Conservation (phyloP, 2,329 filamentous ascomycete genomes). For the Fusarium staphyleae region DNA sequence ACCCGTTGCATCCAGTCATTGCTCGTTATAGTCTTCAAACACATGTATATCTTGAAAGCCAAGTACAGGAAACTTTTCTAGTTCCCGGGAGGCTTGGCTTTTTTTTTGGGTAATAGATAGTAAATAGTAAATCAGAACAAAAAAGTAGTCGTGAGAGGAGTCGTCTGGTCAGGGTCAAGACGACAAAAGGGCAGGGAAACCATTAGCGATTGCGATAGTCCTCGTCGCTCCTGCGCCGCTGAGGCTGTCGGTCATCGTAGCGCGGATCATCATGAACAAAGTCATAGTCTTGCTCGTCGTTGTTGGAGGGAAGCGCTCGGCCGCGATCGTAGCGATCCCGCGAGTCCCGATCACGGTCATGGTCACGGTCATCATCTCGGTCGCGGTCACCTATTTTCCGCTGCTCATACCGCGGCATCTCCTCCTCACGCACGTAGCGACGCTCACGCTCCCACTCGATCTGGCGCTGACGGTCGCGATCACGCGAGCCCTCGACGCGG, state of each 20-base stretch:
- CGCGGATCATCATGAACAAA: slow-evolving; percentile 42
- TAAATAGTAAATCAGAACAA: background rate
- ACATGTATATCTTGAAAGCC: background rate
- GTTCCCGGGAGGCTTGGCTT: background rate
- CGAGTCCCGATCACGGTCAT: background rate
- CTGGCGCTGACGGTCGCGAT: slow-evolving; percentile 45
- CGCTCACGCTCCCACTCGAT: slow-evolving; percentile 49
- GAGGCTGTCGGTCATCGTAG: slow-evolving; percentile 39
- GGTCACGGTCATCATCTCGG: slow-evolving; percentile 7
- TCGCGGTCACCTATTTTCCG: slow-evolving; percentile 22
- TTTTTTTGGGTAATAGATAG: background rate
- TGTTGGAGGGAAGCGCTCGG: slow-evolving; percentile 30
- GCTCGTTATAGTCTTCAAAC: slow-evolving; percentile 16
- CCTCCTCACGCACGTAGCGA: slow-evolving; percentile 42
- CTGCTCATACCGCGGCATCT: slow-evolving; percentile 39
- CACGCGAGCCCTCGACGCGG: slow-evolving; percentile 50
- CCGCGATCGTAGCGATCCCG: slow-evolving; percentile 27
- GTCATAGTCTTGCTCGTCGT: slow-evolving; percentile 41
- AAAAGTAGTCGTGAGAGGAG: slow-evolving; percentile 15
- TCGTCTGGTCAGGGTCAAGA: slow-evolving; percentile 10
- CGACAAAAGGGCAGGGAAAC: background rate
- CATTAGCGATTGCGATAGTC: slow-evolving; percentile 35
- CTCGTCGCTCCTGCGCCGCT: slow-evolving; percentile 39
- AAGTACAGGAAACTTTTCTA: slow-evolving; percentile 3
- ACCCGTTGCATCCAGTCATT: slow-evolving; percentile 20